These are phyloP conservation scores for Hansfordia pulvinata DNA, from an alignment of 2,329 filamentous ascomycete genomes.

Conservation along the genomic window DNA sequence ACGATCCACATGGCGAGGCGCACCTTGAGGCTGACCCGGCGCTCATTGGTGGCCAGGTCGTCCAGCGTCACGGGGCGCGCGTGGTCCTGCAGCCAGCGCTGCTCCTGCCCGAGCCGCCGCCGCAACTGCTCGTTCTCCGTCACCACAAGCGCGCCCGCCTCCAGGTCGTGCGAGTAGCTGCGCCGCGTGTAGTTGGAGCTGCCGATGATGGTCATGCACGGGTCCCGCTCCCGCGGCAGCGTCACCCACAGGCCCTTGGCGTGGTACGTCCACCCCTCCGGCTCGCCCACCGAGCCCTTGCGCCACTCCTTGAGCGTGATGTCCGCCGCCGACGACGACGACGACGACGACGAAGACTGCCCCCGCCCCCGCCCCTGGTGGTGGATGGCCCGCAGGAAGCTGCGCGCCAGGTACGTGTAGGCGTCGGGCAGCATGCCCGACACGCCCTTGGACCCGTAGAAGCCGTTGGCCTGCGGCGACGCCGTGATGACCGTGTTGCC, in stretches of 20 bases:
- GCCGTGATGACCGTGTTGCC: conserved; percentile 81
- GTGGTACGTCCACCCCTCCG: conserved; percentile 91
- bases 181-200: conserved; percentile 94
- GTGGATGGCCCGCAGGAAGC: conserved; percentile 55
- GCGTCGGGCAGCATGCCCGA: conserved; percentile 84
- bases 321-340: too few relatives aligned
- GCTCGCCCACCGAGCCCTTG: conserved; percentile 63
- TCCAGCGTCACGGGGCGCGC: conserved; percentile 55
- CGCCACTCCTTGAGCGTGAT: conserved; percentile 82
- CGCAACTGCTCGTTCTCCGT: conserved; percentile 65
- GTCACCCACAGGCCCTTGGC: conserved; percentile 93
- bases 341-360: too few relatives aligned
- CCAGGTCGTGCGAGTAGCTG: conserved; percentile 83
- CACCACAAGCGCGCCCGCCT: conserved; percentile 76
- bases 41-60: conserved; percentile 69
- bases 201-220: conserved; percentile 72
- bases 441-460: conserved; percentile 77
- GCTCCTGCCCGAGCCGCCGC: conserved; percentile 62
- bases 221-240: conserved; percentile 48
- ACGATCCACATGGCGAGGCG: conserved; percentile 91
- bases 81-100: conserved; percentile 65
- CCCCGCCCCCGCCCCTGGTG: conserved; percentile 25
- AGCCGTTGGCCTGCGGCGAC: conserved; percentile 87
- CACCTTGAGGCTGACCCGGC: conserved; percentile 76
- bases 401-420: conserved; percentile 76